A percentile compares a stretch with the other conserved stretches of the same genome.
Evolutionary conservation across 768 basidiomycete species (phyloP).

Genomic region (Kwoniella heveanensis): DNA sequence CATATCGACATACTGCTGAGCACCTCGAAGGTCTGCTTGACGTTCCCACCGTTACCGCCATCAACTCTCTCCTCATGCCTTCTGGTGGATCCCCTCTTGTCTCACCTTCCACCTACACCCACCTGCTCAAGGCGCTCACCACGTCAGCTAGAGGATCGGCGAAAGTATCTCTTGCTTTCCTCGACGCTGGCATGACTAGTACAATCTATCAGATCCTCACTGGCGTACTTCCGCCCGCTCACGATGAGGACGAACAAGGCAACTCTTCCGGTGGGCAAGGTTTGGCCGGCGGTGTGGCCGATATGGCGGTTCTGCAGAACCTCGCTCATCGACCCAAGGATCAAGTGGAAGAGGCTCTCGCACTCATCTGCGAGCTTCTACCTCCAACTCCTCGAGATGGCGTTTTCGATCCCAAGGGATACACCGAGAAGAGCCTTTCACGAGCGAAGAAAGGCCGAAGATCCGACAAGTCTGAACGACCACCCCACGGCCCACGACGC

Average conservation of each 20-base stretch:
- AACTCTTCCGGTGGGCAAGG: conserved; percentile 70
- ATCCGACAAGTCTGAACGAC: conserved; percentile 20
- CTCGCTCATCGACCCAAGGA: conserved; percentile 95
- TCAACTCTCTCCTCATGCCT: conserved; percentile 81
- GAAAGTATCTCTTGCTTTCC: conserved; percentile 77
- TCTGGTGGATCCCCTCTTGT: conserved; percentile 79
- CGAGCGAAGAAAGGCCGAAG: conserved; percentile 65
- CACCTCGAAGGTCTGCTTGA: conserved; percentile 82
- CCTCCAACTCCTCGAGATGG: conserved; percentile 84
- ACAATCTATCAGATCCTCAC: conserved; percentile 94
- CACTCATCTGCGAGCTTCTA: conserved; percentile 84
- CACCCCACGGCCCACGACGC: conserved; percentile 33
- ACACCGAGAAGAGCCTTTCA: conserved; percentile 80
- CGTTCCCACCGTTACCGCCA: conserved; percentile 72
- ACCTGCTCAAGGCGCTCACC: conserved; percentile 80
- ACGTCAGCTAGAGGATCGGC: conserved; percentile 86
- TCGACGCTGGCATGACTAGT: conserved; percentile 90
- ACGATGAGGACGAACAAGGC: conserved; percentile 58
- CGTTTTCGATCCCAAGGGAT: conserved; percentile 87
- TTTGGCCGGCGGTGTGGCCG: conserved; percentile 81
- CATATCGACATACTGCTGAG: conserved; percentile 81
- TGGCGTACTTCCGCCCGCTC: conserved; percentile 78
- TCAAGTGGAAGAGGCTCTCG: conserved; percentile 90
- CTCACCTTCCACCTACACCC: conserved; percentile 82
- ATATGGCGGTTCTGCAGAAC: conserved; percentile 98